phyloP scores from a whole-genome alignment of 148 eudicot species.

The Rhododendron griersonianum region DNA sequence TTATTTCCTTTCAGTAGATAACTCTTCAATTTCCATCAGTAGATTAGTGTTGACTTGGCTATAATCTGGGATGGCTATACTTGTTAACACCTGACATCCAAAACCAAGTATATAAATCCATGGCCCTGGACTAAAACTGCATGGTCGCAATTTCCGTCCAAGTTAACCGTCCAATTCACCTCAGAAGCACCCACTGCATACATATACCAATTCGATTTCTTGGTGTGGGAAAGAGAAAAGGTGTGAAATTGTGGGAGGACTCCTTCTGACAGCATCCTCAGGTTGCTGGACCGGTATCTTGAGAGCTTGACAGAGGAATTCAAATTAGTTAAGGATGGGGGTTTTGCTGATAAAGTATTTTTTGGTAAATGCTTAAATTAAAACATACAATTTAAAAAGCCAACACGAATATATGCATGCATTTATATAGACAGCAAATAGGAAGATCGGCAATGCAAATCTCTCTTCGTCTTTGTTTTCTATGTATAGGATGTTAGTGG shows the following conservation, averaged over 20 bases:
- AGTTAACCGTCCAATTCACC: background rate
- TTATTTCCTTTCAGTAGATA: background rate
- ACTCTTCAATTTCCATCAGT: background rate
- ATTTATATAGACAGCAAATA: background rate
- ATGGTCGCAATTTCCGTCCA: background rate
- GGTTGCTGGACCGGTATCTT: background rate
- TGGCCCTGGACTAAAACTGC: background rate
- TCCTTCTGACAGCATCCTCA: background rate
- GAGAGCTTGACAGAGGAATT: background rate
- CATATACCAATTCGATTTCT: too few species aligned
- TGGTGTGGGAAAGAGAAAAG: background rate
- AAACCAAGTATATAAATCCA: background rate
- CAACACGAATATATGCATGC: background rate
- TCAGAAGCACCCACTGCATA: background rate
- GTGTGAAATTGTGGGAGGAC: background rate
- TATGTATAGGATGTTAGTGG: background rate
- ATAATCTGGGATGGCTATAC: too few species aligned
- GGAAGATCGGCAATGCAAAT: background rate
- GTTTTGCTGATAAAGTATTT: background rate
- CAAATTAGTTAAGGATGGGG: background rate
- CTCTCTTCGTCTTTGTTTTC: background rate
- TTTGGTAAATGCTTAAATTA: background rate
- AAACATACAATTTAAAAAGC: background rate
- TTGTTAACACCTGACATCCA: background rate
- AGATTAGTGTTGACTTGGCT: background rate